Conservation (phyloP, 495 filamentous ascomycete genomes). For the Cryomyces minteri region DNA sequence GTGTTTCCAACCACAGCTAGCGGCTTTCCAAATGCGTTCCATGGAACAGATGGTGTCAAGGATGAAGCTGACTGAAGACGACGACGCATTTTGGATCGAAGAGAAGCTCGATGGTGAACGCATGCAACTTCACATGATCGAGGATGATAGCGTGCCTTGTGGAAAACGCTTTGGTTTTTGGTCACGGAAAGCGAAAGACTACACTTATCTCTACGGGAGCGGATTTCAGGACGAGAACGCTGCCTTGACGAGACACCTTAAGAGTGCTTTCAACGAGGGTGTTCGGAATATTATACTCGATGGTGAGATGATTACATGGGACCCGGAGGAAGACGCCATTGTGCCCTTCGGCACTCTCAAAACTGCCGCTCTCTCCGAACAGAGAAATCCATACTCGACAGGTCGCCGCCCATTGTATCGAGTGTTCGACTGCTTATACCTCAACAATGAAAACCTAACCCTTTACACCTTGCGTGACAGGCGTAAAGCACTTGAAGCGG, state of each 20-base stretch:
- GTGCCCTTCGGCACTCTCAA: slow-evolving; percentile 88
- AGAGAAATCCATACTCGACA: slow-evolving; percentile 54
- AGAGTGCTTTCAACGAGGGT: slow-evolving; percentile 55
- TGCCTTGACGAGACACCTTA: slow-evolving; percentile 65
- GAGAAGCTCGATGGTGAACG: slow-evolving; percentile 95
- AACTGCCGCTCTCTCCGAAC: slow-evolving; percentile 67
- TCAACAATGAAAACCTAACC: slow-evolving; percentile 66
- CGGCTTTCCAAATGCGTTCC: slow-evolving; percentile 81
- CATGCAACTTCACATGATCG: slow-evolving; percentile 88
- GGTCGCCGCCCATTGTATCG: slow-evolving; percentile 66
- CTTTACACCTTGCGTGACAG: slow-evolving; percentile 71
- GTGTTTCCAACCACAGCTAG: slow-evolving; percentile 93
- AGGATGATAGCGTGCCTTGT: slow-evolving; percentile 45
- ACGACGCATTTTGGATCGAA: slow-evolving; percentile 83
- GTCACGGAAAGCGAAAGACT: slow-evolving; percentile 94
- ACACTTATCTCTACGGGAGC: slow-evolving; percentile 83
- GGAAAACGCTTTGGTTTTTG: slow-evolving; percentile 72
- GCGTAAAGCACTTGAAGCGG: slow-evolving; percentile 49
- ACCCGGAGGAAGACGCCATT: slow-evolving; percentile 67
- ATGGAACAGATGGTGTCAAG: slow-evolving; percentile 66
- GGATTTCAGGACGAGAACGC: slow-evolving; percentile 55
- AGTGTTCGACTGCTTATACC: slow-evolving; percentile 79
- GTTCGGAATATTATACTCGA: slow-evolving; percentile 82
- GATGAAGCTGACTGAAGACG: slow-evolving; percentile 49
- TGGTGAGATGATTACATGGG: slow-evolving; percentile 98